These are phyloP conservation scores for Aurinia saxatilis DNA, from an alignment of 345 rosid genomes.

Conservation along the genomic window DNA sequence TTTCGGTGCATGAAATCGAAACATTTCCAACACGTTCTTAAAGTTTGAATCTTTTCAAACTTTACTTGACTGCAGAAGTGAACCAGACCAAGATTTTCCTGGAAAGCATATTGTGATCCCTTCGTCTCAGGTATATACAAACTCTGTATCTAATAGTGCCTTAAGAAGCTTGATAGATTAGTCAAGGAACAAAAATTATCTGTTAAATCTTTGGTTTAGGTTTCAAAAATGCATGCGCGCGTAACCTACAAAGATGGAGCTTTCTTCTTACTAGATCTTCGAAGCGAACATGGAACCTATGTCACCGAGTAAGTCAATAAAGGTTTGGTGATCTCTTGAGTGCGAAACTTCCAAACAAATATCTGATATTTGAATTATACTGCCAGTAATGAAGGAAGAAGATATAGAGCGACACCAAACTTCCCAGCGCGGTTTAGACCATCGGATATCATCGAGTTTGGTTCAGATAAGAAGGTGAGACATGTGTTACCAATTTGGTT, in stretches of 20 bases:
- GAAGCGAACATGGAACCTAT: constrained; percentile 69
- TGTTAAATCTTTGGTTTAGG: constrained; percentile 34
- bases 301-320: constrained; percentile 60
- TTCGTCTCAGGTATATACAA: constrained; percentile 44
- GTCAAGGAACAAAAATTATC: background rate
- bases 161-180: background rate
- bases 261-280: constrained; percentile 61
- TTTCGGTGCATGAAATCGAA: background rate
- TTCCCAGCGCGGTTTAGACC: constrained; percentile 48
- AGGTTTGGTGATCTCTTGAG: background rate
- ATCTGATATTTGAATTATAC: background rate
- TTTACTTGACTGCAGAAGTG: constrained; percentile 46
- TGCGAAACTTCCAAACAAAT: background rate
- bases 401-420: constrained; percentile 45
- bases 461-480: constrained; percentile 59
- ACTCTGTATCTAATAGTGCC: background rate
- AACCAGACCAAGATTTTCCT: constrained; percentile 36
- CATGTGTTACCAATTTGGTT: background rate
- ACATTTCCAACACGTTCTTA: background rate
- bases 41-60: background rate
- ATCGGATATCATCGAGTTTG: constrained; percentile 54
- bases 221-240: constrained; percentile 67
- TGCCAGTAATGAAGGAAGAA: constrained; percentile 58
- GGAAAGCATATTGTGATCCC: constrained; percentile 52
- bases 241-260: constrained; percentile 67